Percentiles rank a stretch among this genome's conserved stretches.
phyloP scores from a whole-genome alignment of 1,284 basidiomycete genomes.

The Melampsora larici-populina region DNA sequence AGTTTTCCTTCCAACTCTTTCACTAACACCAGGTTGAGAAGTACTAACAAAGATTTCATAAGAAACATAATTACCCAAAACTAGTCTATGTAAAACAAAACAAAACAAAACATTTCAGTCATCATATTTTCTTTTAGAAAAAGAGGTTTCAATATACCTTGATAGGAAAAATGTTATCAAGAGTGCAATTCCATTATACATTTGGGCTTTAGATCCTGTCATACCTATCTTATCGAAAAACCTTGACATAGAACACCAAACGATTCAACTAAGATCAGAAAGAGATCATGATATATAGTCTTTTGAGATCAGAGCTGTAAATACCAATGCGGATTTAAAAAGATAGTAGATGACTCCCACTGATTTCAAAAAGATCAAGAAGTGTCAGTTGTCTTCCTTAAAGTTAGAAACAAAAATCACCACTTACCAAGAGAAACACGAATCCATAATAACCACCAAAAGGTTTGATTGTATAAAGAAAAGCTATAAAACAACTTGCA shows the following conservation, averaged over 20 bases:
- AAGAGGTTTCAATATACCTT: conserved; percentile 1
- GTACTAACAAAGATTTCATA: conserved; percentile 24
- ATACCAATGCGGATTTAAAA: conserved; percentile 43
- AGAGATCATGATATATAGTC: not conserved
- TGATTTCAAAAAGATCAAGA: conserved; percentile 10
- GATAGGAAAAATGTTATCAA: conserved; percentile 27
- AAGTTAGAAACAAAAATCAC: not conserved
- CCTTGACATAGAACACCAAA: conserved; percentile 1
- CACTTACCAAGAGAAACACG: conserved; percentile 35
- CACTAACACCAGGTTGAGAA: conserved; percentile 10
- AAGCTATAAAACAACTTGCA: conserved; percentile 37
- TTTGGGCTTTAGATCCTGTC: conserved; percentile 34
- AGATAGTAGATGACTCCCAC: conserved; percentile 43
- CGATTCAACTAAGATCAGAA: not conserved
- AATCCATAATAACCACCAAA: conserved; percentile 42
- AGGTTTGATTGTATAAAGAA: conserved; percentile 37
- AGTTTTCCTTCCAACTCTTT: conserved; percentile 24
- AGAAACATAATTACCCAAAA: conserved; percentile 35
- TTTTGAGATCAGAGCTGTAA: not conserved
- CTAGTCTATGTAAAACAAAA: not conserved
- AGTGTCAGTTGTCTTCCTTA: not conserved
- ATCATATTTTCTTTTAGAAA: not conserved
- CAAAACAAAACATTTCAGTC: not conserved
- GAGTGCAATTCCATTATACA: conserved; percentile 29
- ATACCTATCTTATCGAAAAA: conserved; percentile 42